phyloP scores from a whole-genome alignment of 345 rosid species.

The Salix brachista region DNA sequence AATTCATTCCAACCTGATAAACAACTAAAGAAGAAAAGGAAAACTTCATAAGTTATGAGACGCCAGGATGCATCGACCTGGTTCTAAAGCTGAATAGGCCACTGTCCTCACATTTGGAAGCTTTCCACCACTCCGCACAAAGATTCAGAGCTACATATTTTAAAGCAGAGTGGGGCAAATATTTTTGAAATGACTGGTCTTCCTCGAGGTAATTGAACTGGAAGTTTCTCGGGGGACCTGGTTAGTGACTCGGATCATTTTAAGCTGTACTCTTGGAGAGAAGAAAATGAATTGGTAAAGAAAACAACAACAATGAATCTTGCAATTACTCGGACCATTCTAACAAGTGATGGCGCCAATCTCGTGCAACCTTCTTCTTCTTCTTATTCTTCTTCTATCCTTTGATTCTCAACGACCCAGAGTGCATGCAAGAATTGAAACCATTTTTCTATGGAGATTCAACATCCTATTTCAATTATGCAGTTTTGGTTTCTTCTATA shows the following conservation, averaged over 20 bases:
- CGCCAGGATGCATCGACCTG: slow-evolving; percentile 77
- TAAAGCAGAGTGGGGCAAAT: slow-evolving; percentile 39
- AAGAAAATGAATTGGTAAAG: slow-evolving; percentile 49
- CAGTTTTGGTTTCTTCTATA: no score
- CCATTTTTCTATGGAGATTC: no score
- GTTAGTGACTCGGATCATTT: slow-evolving; percentile 38
- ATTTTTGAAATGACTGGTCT: slow-evolving; percentile 93
- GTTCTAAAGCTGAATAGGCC: slow-evolving; percentile 58
- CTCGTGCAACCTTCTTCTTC: neutral
- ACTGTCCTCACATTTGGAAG: slow-evolving; percentile 77
- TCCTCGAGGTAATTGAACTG: slow-evolving; percentile 77
- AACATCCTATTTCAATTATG: no score
- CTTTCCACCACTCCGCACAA: slow-evolving; percentile 75
- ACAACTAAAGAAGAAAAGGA: slow-evolving; percentile 74
- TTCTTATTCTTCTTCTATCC: neutral
- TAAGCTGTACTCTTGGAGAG: slow-evolving; percentile 42
- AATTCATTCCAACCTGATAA: slow-evolving; percentile 80
- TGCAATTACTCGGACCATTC: slow-evolving; percentile 43
- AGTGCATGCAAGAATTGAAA: neutral
- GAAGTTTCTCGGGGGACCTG: slow-evolving; percentile 71
- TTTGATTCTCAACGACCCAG: neutral
- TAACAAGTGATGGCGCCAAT: slow-evolving; percentile 14
- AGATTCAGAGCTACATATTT: slow-evolving; percentile 62
- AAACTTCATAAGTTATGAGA: slow-evolving; percentile 54
- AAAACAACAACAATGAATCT: slow-evolving; percentile 42